phyloP scores from a whole-genome alignment of 192 early-diverging fungal species.

The Coemansia sp. region DNA sequence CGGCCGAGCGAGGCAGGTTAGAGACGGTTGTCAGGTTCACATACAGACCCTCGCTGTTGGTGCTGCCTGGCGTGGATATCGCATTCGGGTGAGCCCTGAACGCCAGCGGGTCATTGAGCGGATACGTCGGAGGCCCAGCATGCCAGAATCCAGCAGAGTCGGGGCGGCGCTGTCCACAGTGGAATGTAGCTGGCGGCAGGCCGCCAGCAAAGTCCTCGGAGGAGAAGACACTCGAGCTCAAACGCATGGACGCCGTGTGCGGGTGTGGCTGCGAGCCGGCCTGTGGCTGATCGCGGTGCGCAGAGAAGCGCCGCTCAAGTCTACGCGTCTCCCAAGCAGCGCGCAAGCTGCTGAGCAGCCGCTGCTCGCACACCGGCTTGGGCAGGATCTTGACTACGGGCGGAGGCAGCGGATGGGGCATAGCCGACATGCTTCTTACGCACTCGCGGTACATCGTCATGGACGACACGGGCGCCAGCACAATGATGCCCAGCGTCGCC shows the following conservation, averaged over 20 bases:
- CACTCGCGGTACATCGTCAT: conserved; percentile 22
- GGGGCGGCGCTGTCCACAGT: conserved; percentile 9
- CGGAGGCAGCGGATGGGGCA: conserved; percentile 47
- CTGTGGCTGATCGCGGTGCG: background rate
- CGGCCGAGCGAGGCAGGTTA: background rate
- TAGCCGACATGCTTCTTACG: conserved; percentile 11
- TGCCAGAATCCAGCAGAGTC: conserved; percentile 2
- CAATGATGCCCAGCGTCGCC: conserved; percentile 41
- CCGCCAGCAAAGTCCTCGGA: background rate
- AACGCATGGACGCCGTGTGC: background rate
- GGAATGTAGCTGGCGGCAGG: background rate
- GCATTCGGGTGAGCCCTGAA: background rate
- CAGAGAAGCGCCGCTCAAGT: conserved; percentile 7
- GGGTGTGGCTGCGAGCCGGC: conserved; percentile 1
- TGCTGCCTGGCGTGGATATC: conserved; percentile 31
- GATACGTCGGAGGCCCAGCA: conserved; percentile 10
- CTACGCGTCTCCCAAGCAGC: conserved; percentile 35
- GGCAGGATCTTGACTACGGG: conserved; percentile 44
- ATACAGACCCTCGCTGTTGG: conserved; percentile 37
- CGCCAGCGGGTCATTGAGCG: background rate
- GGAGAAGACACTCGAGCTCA: background rate
- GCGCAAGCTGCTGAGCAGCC: conserved; percentile 30
- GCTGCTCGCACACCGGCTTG: conserved; percentile 34
- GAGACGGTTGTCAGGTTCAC: conserved; percentile 24
- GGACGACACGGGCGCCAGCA: conserved; percentile 19